These are phyloP conservation scores for Amanita jacksonii DNA, from an alignment of 768 basidiomycete species.

Conservation along the genomic window DNA sequence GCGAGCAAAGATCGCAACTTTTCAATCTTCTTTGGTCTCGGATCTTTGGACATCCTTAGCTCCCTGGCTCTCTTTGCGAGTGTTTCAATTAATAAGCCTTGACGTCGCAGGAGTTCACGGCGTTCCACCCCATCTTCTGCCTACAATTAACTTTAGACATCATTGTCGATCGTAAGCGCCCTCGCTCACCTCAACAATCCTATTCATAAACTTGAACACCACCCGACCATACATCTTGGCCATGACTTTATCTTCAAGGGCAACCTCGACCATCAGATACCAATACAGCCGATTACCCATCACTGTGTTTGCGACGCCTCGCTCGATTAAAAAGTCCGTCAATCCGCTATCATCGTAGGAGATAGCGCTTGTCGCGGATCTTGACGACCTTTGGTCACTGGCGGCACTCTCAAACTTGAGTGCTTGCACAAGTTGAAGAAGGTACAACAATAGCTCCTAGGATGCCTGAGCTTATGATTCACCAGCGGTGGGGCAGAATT, in stretches of 20 bases:
- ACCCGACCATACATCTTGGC: slow-evolving; percentile 93
- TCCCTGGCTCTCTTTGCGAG: slow-evolving; percentile 83
- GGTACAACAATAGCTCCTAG: slow-evolving; percentile 86
- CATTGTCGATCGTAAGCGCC: neutral
- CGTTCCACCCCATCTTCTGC: slow-evolving; percentile 71
- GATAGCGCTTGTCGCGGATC: slow-evolving; percentile 62
- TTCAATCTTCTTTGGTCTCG: slow-evolving; percentile 95
- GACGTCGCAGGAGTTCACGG: slow-evolving; percentile 81
- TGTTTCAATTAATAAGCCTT: slow-evolving; percentile 81
- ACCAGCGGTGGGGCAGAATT: neutral
- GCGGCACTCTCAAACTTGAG: slow-evolving; percentile 90
- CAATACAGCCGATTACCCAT: slow-evolving; percentile 91
- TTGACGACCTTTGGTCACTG: slow-evolving; percentile 66
- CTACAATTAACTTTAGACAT: slow-evolving; percentile 22
- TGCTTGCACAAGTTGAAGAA: slow-evolving; percentile 94
- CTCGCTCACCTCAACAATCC: slow-evolving; percentile 66
- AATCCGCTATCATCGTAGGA: slow-evolving; percentile 90
- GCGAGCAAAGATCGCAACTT: slow-evolving; percentile 79
- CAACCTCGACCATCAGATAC: slow-evolving; percentile 97
- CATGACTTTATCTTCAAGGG: slow-evolving; percentile 73
- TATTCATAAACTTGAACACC: slow-evolving; percentile 83
- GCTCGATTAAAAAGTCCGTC: slow-evolving; percentile 82
- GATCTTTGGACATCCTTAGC: slow-evolving; percentile 82
- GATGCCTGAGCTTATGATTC: slow-evolving; percentile 7
- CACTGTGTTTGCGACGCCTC: slow-evolving; percentile 74